Conservation (phyloP, 1,284 basidiomycete species). For the Pseudozyma sp. region DNA sequence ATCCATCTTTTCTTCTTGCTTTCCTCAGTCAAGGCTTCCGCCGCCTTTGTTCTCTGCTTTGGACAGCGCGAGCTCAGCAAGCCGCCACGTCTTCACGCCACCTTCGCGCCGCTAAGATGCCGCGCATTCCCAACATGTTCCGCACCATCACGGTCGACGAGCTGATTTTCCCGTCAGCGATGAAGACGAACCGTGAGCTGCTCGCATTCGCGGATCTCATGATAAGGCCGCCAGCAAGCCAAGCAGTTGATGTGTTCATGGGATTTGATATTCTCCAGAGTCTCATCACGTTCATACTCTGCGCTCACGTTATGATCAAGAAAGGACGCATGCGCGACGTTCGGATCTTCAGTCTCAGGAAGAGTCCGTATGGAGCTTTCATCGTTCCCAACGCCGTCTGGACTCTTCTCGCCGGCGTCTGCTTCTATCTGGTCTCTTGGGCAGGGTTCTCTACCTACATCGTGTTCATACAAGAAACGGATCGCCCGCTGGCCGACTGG, state of each 20-base stretch:
- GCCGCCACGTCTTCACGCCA: too few relatives aligned
- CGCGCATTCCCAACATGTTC: background rate
- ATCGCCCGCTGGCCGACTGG: slow-evolving; percentile 12
- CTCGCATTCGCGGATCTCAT: slow-evolving; percentile 1
- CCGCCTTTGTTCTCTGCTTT: too few relatives aligned
- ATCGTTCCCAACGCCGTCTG: slow-evolving; percentile 25
- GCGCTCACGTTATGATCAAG: slow-evolving; percentile 13
- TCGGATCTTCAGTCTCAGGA: slow-evolving; percentile 8
- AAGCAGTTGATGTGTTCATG: slow-evolving; percentile 16
- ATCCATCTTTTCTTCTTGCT: too few relatives aligned
- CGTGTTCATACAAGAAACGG: slow-evolving; percentile 1
- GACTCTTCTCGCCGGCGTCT: background rate
- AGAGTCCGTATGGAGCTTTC: slow-evolving; percentile 12
- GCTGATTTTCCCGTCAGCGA: background rate
- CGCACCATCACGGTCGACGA: slow-evolving; percentile 3
- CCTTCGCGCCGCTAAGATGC: background rate
- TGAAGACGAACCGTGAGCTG: slow-evolving; percentile 14
- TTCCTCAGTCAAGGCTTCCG: too few relatives aligned
- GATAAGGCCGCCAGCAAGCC: slow-evolving; percentile 7
- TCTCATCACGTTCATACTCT: slow-evolving; percentile 9
- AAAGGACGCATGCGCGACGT: slow-evolving; percentile 13
- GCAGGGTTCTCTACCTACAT: slow-evolving; percentile 11
- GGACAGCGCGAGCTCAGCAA: too few relatives aligned
- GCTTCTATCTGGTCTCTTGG: slow-evolving; percentile 1
- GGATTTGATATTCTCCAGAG: slow-evolving; percentile 13